Conservation (phyloP, 2,329 filamentous ascomycete genomes). For the Venturia nashicola region DNA sequence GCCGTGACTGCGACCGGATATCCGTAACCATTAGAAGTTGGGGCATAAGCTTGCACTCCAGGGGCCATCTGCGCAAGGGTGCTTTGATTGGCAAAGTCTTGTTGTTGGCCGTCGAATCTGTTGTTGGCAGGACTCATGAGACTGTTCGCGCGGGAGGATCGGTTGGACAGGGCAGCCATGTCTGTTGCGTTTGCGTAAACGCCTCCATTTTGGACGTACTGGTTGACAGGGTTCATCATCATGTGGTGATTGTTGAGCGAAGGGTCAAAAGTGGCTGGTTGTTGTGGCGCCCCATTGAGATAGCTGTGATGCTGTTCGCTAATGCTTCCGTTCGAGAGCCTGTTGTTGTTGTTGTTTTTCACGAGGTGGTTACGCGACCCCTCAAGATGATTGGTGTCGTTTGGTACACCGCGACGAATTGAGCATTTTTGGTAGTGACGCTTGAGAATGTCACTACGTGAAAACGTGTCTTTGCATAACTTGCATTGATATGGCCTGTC, state of each 20-base stretch:
- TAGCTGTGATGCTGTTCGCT: slow-evolving; percentile 5
- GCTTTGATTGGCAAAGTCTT: neutral
- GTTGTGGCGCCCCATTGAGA: neutral
- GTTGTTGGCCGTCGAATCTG: neutral
- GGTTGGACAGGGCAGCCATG: slow-evolving; percentile 28
- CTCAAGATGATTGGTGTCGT: slow-evolving; percentile 84
- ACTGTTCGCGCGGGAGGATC: slow-evolving; percentile 37
- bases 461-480: slow-evolving; percentile 95
- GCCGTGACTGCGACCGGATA: neutral
- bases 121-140: slow-evolving; percentile 27
- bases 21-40: neutral
- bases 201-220: neutral
- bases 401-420: slow-evolving; percentile 88
- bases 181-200: neutral
- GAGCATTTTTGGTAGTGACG: slow-evolving; percentile 99
- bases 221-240: neutral
- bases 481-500: slow-evolving; percentile 98
- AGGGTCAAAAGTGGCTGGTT: neutral
- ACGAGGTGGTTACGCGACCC: slow-evolving; percentile 73
- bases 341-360: slow-evolving; percentile 27
- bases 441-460: slow-evolving; percentile 94
- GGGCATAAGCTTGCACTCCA: neutral
- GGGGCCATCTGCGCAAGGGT: neutral
- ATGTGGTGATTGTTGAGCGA: slow-evolving; percentile 1
- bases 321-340: slow-evolving; percentile 16